Conservation (phyloP, 371 early-diverging fungal genomes). For the Mucor circinelloides region DNA sequence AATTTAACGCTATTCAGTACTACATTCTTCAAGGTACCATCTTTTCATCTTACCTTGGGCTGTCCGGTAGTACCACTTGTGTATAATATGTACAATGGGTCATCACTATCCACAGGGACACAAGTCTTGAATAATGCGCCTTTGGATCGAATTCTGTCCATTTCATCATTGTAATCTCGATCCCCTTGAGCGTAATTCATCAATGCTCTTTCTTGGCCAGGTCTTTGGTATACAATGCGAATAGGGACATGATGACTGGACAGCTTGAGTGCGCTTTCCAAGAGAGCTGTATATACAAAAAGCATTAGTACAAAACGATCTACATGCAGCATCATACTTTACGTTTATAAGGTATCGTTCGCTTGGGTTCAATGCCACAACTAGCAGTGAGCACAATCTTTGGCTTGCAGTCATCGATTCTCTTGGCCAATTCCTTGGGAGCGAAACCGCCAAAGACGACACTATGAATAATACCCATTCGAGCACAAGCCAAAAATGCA, state of each 20-base stretch:
- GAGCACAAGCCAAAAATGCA: conserved; percentile 90
- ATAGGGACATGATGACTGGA: conserved; percentile 55
- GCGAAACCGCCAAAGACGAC: conserved; percentile 85
- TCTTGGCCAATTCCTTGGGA: conserved; percentile 76
- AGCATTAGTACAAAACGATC: neutral
- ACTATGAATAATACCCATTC: conserved; percentile 87
- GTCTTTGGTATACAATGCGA: conserved; percentile 65
- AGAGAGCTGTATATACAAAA: conserved; percentile 52
- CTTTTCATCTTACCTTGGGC: conserved; percentile 60
- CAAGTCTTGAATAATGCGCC: conserved; percentile 46
- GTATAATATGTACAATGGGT: conserved; percentile 93
- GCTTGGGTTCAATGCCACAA: conserved; percentile 77
- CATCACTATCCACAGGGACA: conserved; percentile 79
- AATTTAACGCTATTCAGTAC: neutral
- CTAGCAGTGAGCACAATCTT: conserved; percentile 76
- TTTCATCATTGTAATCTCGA: conserved; percentile 62
- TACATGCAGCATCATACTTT: neutral
- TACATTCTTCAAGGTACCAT: neutral
- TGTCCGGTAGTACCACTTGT: conserved; percentile 88
- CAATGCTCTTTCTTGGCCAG: conserved; percentile 44
- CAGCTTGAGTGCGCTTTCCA: conserved; percentile 65
- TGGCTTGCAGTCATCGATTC: conserved; percentile 79
- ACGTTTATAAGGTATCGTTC: conserved; percentile 69
- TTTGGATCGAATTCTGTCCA: conserved; percentile 40
- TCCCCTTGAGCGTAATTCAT: conserved; percentile 61